Percentiles rank a stretch among this genome's conserved stretches.
These are phyloP conservation scores for Fabrea salina DNA, from an alignment of 169 alveolate genomes.

Conservation along the genomic window DNA sequence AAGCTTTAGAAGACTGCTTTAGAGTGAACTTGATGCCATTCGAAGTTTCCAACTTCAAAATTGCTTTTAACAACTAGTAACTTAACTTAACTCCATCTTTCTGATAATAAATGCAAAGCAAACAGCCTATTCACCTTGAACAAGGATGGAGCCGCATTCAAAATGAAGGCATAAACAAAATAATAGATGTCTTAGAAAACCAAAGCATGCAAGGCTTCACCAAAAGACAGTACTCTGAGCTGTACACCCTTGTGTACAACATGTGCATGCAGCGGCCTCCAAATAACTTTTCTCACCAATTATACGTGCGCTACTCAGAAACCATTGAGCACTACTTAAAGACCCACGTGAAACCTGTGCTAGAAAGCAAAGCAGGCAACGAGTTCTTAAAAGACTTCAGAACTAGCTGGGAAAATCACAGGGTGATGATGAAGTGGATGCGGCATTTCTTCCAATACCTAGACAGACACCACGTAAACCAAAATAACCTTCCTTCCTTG, in stretches of 20 bases:
- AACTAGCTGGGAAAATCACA: constrained; percentile 40
- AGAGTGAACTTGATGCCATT: too few relatives aligned
- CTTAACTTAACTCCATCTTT: too few relatives aligned
- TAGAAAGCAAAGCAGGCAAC: background rate
- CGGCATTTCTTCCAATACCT: constrained; percentile 51
- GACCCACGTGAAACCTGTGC: background rate
- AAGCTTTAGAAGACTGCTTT: too few relatives aligned
- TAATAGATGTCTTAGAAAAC: constrained; percentile 12
- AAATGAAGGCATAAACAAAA: constrained; percentile 12
- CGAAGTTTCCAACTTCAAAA: too few relatives aligned
- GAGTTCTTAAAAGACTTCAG: background rate
- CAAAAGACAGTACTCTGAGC: constrained; percentile 12
- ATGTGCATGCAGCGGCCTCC: constrained; percentile 16
- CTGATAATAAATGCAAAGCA: background rate
- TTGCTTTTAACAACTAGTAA: too few relatives aligned
- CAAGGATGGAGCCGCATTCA: constrained; percentile 15
- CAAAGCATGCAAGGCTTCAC: background rate
- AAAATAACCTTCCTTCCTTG: constrained; percentile 7
- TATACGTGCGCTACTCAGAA: constrained; percentile 2
- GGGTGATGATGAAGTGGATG: constrained; percentile 55
- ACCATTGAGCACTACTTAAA: background rate
- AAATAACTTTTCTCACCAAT: constrained; percentile 5
- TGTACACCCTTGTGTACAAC: constrained; percentile 32
- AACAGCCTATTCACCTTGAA: constrained; percentile 22
- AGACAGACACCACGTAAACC: constrained; percentile 52